Evolutionary conservation across 2,329 filamentous ascomycete genomes (phyloP).

Genomic region (Hirsutella minnesotensis): DNA sequence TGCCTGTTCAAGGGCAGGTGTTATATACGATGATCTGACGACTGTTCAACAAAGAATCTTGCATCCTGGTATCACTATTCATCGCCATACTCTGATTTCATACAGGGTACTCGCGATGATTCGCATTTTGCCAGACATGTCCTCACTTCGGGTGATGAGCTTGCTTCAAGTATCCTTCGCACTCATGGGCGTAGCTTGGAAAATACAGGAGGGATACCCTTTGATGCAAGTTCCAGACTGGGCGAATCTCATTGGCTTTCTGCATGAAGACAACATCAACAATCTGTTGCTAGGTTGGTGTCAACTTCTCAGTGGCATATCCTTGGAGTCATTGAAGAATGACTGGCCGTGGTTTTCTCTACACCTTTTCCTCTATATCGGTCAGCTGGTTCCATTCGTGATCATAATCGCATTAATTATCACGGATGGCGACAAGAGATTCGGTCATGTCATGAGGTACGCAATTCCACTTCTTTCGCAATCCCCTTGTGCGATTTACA

Average conservation of each 20-base stretch:
- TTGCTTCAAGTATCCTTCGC: constrained; percentile 2
- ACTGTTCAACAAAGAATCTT: too few species aligned
- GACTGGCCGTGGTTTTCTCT: constrained; percentile 7
- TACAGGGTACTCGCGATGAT: too few species aligned
- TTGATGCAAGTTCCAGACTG: not conserved
- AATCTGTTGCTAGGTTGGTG: not conserved
- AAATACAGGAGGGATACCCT: constrained; percentile 3
- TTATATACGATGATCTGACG: too few species aligned
- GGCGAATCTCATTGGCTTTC: not conserved
- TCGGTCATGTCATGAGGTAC: not conserved
- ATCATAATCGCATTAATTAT: constrained; percentile 3
- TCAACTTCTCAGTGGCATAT: constrained; percentile 1
- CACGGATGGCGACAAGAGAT: not conserved
- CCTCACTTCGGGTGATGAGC: not conserved
- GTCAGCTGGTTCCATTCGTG: constrained; percentile 3
- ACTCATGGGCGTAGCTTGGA: constrained; percentile 3
- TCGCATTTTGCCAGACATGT: not conserved
- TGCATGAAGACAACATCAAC: not conserved
- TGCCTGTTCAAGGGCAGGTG: too few species aligned
- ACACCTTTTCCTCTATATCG: constrained; percentile 6
- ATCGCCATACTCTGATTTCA: too few species aligned
- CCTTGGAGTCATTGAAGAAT: not conserved
- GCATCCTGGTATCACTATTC: too few species aligned
- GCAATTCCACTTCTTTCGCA: not conserved
- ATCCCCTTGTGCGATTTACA: too few species aligned